Evolutionary conservation across 1,284 basidiomycete genomes (phyloP), one percentile per base, ranked within the genome.

Genomic region (Ganoderma lingzhi): DNA sequence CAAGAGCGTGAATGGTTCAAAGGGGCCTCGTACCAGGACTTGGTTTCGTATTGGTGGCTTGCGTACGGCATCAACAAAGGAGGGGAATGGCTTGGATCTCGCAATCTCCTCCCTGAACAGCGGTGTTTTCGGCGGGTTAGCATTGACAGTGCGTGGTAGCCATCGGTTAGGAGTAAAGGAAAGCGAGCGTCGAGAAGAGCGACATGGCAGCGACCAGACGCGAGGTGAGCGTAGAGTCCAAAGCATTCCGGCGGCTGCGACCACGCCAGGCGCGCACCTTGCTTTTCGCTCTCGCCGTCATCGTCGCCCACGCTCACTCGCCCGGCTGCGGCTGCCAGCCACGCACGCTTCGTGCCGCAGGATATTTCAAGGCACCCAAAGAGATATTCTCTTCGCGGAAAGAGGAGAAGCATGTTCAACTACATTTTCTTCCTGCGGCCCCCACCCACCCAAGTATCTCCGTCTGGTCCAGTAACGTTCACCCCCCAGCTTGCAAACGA

Each of bases 401-500:
- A 58, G 56, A 39, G 32, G 15, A 28, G 32, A 42, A 42, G 62
- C 67, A 93, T 94, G 93, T 93, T 92, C 80, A 92, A 85, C 80
- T 95, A 93, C 79, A 74, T 94, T 30, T 93, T 91, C 32, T 94
- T 94, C 76, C 85, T 94, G 19, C 88, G 92, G 65, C 91, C 93
- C 19, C 93, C 93, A 14, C 91, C 91, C 12, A 74, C 80, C 10
- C 84, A 86, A 63, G 81, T 82, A 1, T 74, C 79, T 8, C 78
- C 81, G 2, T 79, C 80, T 14, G 81, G 80, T 28, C 77, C 82
- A 8, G 78, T 94, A 51, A 78, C 82, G 12, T 85, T 94, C 61
- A 92, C 88, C 1, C 92, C 91, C 0, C 92, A 94, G 78, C 87
- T 95, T 70, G 86, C 88, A n/a, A 94, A 95, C 76, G 93, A 94